Evolutionary conservation across 148 eudicot genomes (phyloP), one percentile per base, ranked within the genome.

Genomic region (Persicaria tinctoria): DNA sequence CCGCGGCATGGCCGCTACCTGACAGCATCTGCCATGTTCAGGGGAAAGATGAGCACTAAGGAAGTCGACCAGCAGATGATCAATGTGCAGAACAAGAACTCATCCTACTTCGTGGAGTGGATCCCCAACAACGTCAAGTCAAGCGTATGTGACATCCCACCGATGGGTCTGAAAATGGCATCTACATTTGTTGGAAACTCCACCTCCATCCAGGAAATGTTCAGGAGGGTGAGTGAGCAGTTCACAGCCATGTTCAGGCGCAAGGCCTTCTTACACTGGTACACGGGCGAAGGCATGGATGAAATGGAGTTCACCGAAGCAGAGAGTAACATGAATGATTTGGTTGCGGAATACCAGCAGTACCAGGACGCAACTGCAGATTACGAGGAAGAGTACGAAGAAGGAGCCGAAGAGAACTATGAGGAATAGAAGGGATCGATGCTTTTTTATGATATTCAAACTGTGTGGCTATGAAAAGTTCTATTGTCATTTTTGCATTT

Each of bases 201-300:
- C 0, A 87, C 93, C 4, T 84, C 89, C 0, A 87, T 89, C 46
- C 93, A 88, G 62, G 96, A 90, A 80, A 90, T 88, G 92, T 90
- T 90, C 73, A 83, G 93, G 85, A 80, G 96, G 72, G 96, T 89
- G 72, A 91, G 96, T 23, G 96, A 91, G 82, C 93, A 91, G 76
- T 91, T 91, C 53, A 91, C 97, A 1, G 97, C 97, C 12, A 89
- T 90, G 96, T 90, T 88, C 51, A 79, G 96, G 86, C 77, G 96
- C 3, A 90, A 90, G 87, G 96, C 96, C 38, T 90, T 90, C 85
- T 82, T 90, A 87, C 95, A 88, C 74, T 89, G 93, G 93, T 89
- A 89, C 73, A 89, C 93, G 2, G 93, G 93, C 6, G 93, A 89
- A 80, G 91, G 93, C 1, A 89, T 89, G 93, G 93, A 89, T 46